Percentiles rank a stretch among this genome's conserved stretches.
These are phyloP conservation scores for Mycena amicta DNA, from an alignment of 768 basidiomycete species.

Conservation along the genomic window DNA sequence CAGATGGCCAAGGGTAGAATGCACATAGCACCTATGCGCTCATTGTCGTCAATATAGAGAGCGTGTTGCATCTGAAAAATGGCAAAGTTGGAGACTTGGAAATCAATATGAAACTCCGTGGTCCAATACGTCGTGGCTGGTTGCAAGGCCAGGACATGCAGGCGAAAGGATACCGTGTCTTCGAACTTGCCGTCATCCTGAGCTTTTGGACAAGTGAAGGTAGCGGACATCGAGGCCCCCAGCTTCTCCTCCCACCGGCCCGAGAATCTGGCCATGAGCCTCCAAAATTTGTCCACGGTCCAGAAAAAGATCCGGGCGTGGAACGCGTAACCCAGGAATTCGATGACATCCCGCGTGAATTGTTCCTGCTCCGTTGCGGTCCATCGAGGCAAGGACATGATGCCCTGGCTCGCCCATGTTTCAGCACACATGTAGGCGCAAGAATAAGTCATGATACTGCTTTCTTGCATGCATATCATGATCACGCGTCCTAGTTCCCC, in stretches of 20 bases:
- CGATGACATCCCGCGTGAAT: constrained; percentile 1
- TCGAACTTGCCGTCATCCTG: background rate
- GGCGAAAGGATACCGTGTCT: background rate
- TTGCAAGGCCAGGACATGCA: constrained; percentile 2
- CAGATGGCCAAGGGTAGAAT: background rate
- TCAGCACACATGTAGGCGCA: constrained; percentile 6
- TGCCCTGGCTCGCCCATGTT: constrained; percentile 5
- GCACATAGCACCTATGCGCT: background rate
- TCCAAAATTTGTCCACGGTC: constrained; percentile 3
- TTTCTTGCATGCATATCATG: constrained; percentile 7
- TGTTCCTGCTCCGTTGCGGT: constrained; percentile 1
- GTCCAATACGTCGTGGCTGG: background rate
- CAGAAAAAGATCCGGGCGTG: constrained; percentile 4
- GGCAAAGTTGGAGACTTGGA: constrained; percentile 1
- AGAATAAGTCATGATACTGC: constrained; percentile 8
- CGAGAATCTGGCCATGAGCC: constrained; percentile 1
- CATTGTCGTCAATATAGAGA: background rate
- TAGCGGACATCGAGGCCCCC: constrained; percentile 6
- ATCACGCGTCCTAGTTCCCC: constrained; percentile 4
- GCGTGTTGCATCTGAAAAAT: background rate
- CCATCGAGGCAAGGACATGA: constrained; percentile 3
- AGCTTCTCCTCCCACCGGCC: background rate
- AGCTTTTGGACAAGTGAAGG: constrained; percentile 4
- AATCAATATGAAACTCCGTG: constrained; percentile 1
- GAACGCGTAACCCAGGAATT: constrained; percentile 7